These are phyloP conservation scores for Sphagnum magellanicum DNA, from an alignment of 228 moss, liverwort and hornwort genomes.

Conservation along the genomic window DNA sequence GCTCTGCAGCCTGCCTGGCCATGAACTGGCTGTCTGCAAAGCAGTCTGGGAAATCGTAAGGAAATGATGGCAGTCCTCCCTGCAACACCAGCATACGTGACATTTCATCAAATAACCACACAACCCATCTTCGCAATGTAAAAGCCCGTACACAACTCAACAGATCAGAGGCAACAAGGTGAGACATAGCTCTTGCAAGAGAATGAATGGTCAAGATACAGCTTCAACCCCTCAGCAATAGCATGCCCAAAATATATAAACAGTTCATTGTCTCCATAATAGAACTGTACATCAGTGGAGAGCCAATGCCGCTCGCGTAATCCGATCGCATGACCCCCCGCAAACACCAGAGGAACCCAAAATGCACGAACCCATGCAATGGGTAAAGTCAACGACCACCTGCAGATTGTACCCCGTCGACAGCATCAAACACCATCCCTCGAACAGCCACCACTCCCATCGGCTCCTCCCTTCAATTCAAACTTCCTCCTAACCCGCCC, in stretches of 20 bases:
- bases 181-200: too few species aligned
- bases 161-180: too few species aligned
- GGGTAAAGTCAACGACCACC: constrained; percentile 80
- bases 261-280: too few species aligned
- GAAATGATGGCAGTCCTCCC: constrained; percentile 75
- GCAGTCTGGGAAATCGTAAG: constrained; percentile 92
- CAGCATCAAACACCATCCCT: constrained; percentile 40
- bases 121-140: background rate
- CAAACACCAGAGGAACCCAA: constrained; percentile 93
- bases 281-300: constrained; percentile 57
- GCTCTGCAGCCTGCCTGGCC: constrained; percentile 33
- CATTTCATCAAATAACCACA: background rate
- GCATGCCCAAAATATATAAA: too few species aligned
- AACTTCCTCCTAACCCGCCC: constrained; percentile 81
- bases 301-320: constrained; percentile 90
- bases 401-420: constrained; percentile 21
- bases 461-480: constrained; percentile 61
- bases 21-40: constrained; percentile 42
- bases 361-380: constrained; percentile 85
- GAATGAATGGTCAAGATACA: too few species aligned
- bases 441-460: constrained; percentile 46
- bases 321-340: constrained; percentile 90
- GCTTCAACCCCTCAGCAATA: too few species aligned
- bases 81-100: constrained; percentile 19
- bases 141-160: too few species aligned